Evolutionary conservation across 2,329 filamentous ascomycete genomes (phyloP).

Genomic region (Hypoxylon sp.): DNA sequence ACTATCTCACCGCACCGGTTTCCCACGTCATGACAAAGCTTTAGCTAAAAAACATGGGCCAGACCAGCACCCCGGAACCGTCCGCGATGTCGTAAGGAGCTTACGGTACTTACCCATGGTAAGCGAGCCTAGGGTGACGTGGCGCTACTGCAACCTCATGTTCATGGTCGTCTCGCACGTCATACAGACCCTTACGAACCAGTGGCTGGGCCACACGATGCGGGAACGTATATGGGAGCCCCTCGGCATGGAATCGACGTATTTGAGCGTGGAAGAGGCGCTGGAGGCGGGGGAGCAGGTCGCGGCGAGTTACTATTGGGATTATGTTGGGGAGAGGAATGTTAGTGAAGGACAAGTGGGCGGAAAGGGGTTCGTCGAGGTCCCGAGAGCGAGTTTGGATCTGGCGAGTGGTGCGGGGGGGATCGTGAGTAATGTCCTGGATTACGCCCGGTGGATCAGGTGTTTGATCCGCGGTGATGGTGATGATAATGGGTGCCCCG

Average conservation of each 20-base stretch:
- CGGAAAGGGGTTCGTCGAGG: conserved; percentile 42
- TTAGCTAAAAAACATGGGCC: conserved; percentile 53
- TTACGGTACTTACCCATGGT: conserved; percentile 62
- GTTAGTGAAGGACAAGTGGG: conserved; percentile 6
- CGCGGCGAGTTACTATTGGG: conserved; percentile 61
- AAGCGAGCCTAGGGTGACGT: conserved; percentile 61
- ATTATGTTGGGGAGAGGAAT: conserved; percentile 42
- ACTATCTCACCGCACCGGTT: conserved; percentile 65
- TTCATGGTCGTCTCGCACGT: conserved; percentile 63
- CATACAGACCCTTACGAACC: conserved; percentile 60
- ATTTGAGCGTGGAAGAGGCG: conserved; percentile 53
- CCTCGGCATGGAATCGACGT: conserved; percentile 62
- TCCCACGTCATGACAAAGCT: conserved; percentile 61
- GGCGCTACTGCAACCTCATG: conserved; percentile 68
- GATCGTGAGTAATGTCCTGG: conserved; percentile 62
- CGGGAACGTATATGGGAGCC: conserved; percentile 60
- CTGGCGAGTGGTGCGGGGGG: conserved; percentile 59
- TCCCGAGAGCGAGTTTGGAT: conserved; percentile 50
- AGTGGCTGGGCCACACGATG: conserved; percentile 58
- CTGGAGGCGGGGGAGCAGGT: conserved; percentile 52
- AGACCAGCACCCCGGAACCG: conserved; percentile 51
- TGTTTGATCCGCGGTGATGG: conserved; percentile 59
- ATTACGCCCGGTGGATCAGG: conserved; percentile 67
- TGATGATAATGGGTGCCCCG: conserved; percentile 47
- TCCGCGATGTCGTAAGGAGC: conserved; percentile 57